Evolutionary conservation across 2,329 filamentous ascomycete species (phyloP).

Genomic region (Aspergillus caelatus): DNA sequence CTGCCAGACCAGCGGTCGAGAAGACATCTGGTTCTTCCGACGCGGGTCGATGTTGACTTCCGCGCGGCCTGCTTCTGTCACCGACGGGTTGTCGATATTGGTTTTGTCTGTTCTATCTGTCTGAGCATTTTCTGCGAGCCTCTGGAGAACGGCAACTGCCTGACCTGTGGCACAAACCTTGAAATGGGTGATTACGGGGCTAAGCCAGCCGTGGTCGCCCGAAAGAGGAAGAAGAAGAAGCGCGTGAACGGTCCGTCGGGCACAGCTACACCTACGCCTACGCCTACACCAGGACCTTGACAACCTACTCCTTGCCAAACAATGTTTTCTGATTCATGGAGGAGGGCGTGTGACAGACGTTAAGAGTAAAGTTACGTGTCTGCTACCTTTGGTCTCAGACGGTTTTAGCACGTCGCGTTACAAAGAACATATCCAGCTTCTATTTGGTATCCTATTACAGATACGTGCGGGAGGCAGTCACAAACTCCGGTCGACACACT

Average conservation of each 20-base stretch:
- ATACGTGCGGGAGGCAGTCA: slow-evolving; percentile 7
- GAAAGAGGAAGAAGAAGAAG: slow-evolving; percentile 78
- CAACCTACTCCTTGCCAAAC: not conserved
- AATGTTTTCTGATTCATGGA: not conserved
- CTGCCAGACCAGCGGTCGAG: slow-evolving; percentile 70
- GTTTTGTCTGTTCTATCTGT: slow-evolving; percentile 95
- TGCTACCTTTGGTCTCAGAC: not conserved
- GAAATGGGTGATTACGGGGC: slow-evolving; percentile 75
- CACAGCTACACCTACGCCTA: slow-evolving; percentile 64
- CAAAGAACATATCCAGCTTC: slow-evolving; percentile 10
- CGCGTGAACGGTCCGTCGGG: slow-evolving; percentile 48
- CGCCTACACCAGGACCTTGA: slow-evolving; percentile 44
- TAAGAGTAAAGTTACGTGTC: not conserved
- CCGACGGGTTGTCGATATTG: slow-evolving; percentile 83
- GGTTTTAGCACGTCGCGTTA: not conserved
- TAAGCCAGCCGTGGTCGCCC: slow-evolving; percentile 73
- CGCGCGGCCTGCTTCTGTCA: slow-evolving; percentile 99
- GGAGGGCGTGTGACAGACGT: not conserved
- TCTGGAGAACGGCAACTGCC: slow-evolving; percentile 66
- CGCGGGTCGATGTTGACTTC: slow-evolving; percentile 88
- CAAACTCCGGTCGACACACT: not conserved
- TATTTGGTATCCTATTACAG: slow-evolving; percentile 15
- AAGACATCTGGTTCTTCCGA: slow-evolving; percentile 72
- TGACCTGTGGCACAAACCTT: slow-evolving; percentile 81
- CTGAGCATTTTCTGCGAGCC: slow-evolving; percentile 86